phyloP scores from a whole-genome alignment of 176 grass and related monocot species.

The Aegilops sharonensis region DNA sequence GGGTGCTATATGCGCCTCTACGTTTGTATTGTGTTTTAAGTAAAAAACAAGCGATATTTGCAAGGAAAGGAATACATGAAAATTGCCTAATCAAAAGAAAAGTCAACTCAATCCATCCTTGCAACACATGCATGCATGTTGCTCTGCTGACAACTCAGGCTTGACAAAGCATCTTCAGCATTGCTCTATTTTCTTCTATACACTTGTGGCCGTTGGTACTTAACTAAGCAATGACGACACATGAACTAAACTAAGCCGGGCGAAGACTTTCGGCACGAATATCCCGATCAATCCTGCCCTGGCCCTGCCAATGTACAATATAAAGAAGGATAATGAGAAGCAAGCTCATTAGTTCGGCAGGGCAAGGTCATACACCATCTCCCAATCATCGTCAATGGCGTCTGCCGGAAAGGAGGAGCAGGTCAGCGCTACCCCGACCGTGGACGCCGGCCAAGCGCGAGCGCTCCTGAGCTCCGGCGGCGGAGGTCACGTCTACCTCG shows the following conservation, averaged over 20 bases:
- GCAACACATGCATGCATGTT: too few species aligned
- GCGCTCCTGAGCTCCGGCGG: conserved; percentile 13
- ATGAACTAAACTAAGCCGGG: not conserved
- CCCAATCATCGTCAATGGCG: conserved; percentile 6
- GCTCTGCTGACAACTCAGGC: too few species aligned
- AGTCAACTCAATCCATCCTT: too few species aligned
- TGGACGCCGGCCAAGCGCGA: not conserved
- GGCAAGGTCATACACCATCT: not conserved
- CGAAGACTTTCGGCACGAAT: not conserved
- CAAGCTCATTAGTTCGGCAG: not conserved
- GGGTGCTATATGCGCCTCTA: too few species aligned
- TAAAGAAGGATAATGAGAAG: not conserved
- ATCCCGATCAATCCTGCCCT: not conserved
- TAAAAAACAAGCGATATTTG: too few species aligned
- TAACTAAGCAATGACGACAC: not conserved
- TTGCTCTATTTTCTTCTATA: not conserved
- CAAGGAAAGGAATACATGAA: too few species aligned
- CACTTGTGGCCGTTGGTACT: not conserved
- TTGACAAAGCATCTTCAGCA: too few species aligned
- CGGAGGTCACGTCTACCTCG: conserved; percentile 1
- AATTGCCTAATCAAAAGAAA: too few species aligned
- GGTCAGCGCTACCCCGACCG: not conserved
- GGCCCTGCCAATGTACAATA: not conserved
- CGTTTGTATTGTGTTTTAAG: too few species aligned
- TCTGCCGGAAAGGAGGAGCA: not conserved